Evolutionary conservation across 2,329 filamentous ascomycete species (phyloP).

Genomic region (Colletotrichum godetiae): DNA sequence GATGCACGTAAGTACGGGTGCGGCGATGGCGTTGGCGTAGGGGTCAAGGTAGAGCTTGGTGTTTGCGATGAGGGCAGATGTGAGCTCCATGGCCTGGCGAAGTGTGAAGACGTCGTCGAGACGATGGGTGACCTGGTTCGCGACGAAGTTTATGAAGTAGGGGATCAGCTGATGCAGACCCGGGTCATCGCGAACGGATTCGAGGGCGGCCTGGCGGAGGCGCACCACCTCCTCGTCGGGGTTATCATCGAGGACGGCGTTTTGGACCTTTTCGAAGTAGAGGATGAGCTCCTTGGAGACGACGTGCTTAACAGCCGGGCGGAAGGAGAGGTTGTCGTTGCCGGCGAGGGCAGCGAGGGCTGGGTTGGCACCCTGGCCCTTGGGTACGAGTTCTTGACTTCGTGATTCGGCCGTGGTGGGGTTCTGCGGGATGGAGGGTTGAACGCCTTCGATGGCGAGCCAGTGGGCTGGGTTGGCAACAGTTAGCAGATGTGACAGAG

Average conservation of each 20-base stretch:
- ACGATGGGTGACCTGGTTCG: constrained; percentile 94
- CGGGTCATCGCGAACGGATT: constrained; percentile 87
- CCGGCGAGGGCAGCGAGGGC: constrained; percentile 86
- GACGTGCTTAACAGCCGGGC: constrained; percentile 94
- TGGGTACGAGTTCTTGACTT: constrained; percentile 86
- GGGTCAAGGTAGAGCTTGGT: constrained; percentile 78
- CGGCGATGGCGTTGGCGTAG: constrained; percentile 75
- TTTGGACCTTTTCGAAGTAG: constrained; percentile 96
- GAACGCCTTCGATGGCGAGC: constrained; percentile 97
- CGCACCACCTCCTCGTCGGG: constrained; percentile 80
- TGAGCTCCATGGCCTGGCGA: constrained; percentile 91
- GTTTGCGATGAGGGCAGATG: constrained; percentile 86
- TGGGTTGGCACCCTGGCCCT: constrained; percentile 88
- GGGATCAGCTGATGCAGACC: constrained; percentile 95
- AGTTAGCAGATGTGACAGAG: constrained; percentile 36
- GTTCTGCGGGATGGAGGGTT: constrained; percentile 96
- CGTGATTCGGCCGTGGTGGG: constrained; percentile 87
- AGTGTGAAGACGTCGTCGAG: constrained; percentile 91
- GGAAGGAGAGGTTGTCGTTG: constrained; percentile 84
- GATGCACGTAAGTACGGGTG: constrained; percentile 90
- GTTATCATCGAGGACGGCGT: constrained; percentile 86
- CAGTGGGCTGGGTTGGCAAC: constrained; percentile 78
- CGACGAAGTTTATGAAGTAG: constrained; percentile 96
- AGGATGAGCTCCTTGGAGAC: constrained; percentile 95
- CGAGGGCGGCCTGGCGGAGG: constrained; percentile 85